Percentiles rank a stretch among this genome's conserved stretches.
These are phyloP conservation scores for Chalaropsis thielavioides DNA, from an alignment of 2,329 filamentous ascomycete genomes.

Conservation along the genomic window DNA sequence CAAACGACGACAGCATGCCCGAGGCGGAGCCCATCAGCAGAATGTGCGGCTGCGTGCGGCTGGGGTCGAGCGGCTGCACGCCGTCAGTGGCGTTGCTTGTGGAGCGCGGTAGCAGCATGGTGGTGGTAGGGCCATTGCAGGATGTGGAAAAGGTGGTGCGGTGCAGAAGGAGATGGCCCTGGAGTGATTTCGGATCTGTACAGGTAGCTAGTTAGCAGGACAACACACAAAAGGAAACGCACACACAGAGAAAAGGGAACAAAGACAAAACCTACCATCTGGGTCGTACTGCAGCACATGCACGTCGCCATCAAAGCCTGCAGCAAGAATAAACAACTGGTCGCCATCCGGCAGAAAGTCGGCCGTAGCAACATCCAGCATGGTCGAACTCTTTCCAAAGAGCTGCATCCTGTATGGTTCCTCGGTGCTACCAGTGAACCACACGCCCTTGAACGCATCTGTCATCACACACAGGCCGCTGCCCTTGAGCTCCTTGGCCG, in stretches of 20 bases:
- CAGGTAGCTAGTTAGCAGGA: constrained; percentile 10
- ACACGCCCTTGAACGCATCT: constrained; percentile 83
- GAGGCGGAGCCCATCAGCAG: constrained; percentile 61
- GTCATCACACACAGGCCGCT: constrained; percentile 79
- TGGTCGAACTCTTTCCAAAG: constrained; percentile 72
- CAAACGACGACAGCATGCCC: constrained; percentile 62
- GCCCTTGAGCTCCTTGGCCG: constrained; percentile 67
- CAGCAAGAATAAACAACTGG: constrained; percentile 66
- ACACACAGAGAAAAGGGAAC: neutral
- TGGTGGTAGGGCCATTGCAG: constrained; percentile 57
- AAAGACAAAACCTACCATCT: constrained; percentile 50
- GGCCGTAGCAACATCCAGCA: constrained; percentile 62
- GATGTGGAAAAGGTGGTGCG: constrained; percentile 78
- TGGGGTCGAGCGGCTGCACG: constrained; percentile 17
- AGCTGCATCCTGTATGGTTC: constrained; percentile 93
- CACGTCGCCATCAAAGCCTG: constrained; percentile 72
- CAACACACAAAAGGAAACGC: neutral
- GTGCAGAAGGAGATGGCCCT: constrained; percentile 75
- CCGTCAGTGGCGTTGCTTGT: constrained; percentile 20
- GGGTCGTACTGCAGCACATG: constrained; percentile 90
- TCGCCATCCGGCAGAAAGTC: constrained; percentile 82
- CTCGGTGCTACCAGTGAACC: constrained; percentile 93
- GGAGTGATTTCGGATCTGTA: constrained; percentile 79
- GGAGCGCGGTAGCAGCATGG: constrained; percentile 59
- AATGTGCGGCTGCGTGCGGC: constrained; percentile 27